A percentile compares a stretch with the other conserved stretches of the same genome.
Evolutionary conservation across 148 eudicot genomes (phyloP).

Genomic region (Chenopodium berlandieri): DNA sequence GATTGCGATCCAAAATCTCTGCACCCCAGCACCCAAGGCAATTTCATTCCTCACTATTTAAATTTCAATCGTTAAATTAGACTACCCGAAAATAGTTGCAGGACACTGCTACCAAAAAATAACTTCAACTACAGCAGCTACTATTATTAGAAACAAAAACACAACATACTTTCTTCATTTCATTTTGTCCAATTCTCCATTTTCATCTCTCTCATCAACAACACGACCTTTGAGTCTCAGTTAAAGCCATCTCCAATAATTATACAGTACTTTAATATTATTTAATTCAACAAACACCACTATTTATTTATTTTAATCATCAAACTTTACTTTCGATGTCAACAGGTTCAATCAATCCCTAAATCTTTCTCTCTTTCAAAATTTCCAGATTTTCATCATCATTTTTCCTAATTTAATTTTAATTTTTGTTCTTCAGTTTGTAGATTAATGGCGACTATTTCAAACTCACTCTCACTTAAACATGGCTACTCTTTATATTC

Average conservation of each 20-base stretch:
- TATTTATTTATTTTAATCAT: not conserved
- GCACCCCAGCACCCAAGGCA: too few relatives aligned
- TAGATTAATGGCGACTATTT: slow-evolving; percentile 58
- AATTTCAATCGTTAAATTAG: too few relatives aligned
- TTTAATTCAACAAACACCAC: not conserved
- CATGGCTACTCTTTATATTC: slow-evolving; percentile 52
- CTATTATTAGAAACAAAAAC: not conserved
- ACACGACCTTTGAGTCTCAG: slow-evolving; percentile 25
- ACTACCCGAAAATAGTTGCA: not conserved
- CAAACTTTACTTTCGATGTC: slow-evolving; percentile 26
- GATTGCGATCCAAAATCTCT: too few relatives aligned
- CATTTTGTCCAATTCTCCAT: not conserved
- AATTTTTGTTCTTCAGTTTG: slow-evolving; percentile 34
- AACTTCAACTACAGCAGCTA: not conserved
- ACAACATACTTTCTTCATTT: not conserved
- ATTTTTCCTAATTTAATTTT: not conserved
- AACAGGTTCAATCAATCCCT: slow-evolving; percentile 31
- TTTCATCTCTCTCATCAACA: not conserved
- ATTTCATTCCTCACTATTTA: too few relatives aligned
- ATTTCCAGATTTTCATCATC: not conserved
- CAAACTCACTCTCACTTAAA: slow-evolving; percentile 51
- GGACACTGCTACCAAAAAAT: not conserved
- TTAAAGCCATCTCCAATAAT: slow-evolving; percentile 19
- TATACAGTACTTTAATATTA: not conserved
- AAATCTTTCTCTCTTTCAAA: not conserved